Evolutionary conservation across 2,329 filamentous ascomycete species (phyloP).

Genomic region (Monosporascus sp.): DNA sequence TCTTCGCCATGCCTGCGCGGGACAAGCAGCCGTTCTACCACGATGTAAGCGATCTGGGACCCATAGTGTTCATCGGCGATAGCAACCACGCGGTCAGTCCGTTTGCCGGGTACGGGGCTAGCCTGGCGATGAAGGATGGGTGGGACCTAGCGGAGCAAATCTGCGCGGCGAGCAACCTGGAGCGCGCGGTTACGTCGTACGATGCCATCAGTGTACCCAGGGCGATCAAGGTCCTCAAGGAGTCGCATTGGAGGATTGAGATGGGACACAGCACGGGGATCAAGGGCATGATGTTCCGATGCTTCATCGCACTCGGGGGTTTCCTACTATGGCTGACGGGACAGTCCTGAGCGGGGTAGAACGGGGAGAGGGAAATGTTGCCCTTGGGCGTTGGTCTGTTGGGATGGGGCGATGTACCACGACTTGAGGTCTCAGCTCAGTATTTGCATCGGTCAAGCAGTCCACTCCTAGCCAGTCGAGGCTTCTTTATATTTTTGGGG

Average conservation of each 20-base stretch:
- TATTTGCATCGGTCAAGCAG: too few relatives aligned
- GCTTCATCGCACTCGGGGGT: too few relatives aligned
- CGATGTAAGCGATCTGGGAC: conserved; percentile 9
- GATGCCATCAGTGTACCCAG: conserved; percentile 32
- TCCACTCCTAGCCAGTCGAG: too few relatives aligned
- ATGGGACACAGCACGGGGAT: too few relatives aligned
- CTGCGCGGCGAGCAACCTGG: conserved; percentile 21
- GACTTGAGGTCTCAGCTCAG: too few relatives aligned
- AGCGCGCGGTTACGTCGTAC: conserved; percentile 26
- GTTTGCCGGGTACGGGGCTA: conserved; percentile 45
- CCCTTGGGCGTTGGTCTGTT: too few relatives aligned
- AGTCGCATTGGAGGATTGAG: not conserved
- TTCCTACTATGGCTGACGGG: too few relatives aligned
- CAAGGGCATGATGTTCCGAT: too few relatives aligned
- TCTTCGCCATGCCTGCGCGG: conserved; percentile 34
- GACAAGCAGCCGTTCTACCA: conserved; percentile 42
- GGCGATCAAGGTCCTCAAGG: conserved; percentile 20
- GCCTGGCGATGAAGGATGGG: conserved; percentile 41
- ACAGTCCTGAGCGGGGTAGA: too few relatives aligned
- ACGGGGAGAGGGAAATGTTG: too few relatives aligned
- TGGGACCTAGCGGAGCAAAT: conserved; percentile 41
- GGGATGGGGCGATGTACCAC: too few relatives aligned
- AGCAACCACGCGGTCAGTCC: conserved; percentile 45
- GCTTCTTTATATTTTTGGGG: too few relatives aligned
- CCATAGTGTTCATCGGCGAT: conserved; percentile 43